Evolutionary conservation across 305 asterid genomes (phyloP), one percentile per base, ranked within the genome.

Genomic region (Striga hermonthica): DNA sequence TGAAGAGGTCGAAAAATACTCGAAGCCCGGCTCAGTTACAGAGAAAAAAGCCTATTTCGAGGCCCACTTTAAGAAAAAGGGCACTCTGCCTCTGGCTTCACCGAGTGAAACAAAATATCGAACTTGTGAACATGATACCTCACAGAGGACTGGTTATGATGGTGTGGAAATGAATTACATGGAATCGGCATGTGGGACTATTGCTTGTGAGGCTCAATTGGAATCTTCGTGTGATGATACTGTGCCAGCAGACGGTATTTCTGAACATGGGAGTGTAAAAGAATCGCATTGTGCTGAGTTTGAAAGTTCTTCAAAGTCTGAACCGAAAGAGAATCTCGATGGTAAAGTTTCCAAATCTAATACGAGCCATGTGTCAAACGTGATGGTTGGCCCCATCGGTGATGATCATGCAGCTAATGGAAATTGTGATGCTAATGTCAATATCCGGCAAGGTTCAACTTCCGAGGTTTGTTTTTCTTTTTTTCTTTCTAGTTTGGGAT

Each of bases 31-130:
- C 55, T 88, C 83, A 11, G 98, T 91, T 57, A 82, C 75, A 4
- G 95, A 82, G 78, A 88, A 88, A 74, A 88, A 86, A 43, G 98
- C 98, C 6, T 84, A 84, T 77, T 85, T 91, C 31, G 98, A 91
- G 83, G 98, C 95, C 39, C 94, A 76, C 59, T 81, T 91, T 56
- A 84, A 72, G 64, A 85, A 75, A 80, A 84, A 76, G 75, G 82
- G 86, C 7, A 76, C 82, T 65, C 68, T 74, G 45, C 67, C 80
- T 59, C 80, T 62, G 53, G 61, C 73, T 13, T 77, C 88, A 12
- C 71, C 83, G 3, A 65, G 73, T 53, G 82, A 59, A 28, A 47
- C 62, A 6, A 83, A 72, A 38, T 70, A 53, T 60, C 85, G 68
- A 66, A 65, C 60, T 53, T 73, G 79, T 67, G 84, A 81, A 55